These are phyloP conservation scores for Amanita fuliginea DNA, from an alignment of 768 basidiomycete genomes.

Conservation along the genomic window DNA sequence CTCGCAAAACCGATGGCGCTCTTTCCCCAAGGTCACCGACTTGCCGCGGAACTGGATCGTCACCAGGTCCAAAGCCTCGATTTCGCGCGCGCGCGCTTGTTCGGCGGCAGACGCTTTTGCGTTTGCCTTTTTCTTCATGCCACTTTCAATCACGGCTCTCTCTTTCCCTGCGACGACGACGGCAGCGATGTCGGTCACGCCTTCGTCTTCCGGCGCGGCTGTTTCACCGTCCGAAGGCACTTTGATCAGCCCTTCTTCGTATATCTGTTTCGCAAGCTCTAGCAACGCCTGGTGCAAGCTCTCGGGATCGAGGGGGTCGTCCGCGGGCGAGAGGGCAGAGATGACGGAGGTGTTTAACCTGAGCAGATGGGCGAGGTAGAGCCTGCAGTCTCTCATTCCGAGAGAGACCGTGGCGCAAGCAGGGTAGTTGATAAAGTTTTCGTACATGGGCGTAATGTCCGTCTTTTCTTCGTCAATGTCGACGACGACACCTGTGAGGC, in stretches of 20 bases:
- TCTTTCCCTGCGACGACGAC: conserved; percentile 87
- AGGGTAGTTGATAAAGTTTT: conserved; percentile 50
- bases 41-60: conserved; percentile 62
- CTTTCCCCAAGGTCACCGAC: conserved; percentile 71
- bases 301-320: conserved; percentile 33
- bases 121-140: conserved; percentile 66
- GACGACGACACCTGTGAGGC: conserved; percentile 64
- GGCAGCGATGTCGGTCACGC: conserved; percentile 83
- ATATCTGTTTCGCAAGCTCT: conserved; percentile 55
- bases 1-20: conserved; percentile 85
- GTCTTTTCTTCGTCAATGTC: conserved; percentile 73
- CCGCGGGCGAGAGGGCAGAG: conserved; percentile 43
- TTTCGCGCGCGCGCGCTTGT: conserved; percentile 70
- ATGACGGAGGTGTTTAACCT: conserved; percentile 58
- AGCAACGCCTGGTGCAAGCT: conserved; percentile 39
- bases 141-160: conserved; percentile 77
- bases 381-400: conserved; percentile 63
- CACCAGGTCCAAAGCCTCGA: conserved; percentile 76
- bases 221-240: conserved; percentile 70
- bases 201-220: conserved; percentile 63
- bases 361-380: conserved; percentile 65
- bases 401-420: conserved; percentile 47
- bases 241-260: conserved; percentile 54
- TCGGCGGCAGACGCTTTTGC: conserved; percentile 70
- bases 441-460: conserved; percentile 69